Evolutionary conservation across 352 stramenopile species (phyloP).

Genomic region (Phytophthora citrophthora): DNA sequence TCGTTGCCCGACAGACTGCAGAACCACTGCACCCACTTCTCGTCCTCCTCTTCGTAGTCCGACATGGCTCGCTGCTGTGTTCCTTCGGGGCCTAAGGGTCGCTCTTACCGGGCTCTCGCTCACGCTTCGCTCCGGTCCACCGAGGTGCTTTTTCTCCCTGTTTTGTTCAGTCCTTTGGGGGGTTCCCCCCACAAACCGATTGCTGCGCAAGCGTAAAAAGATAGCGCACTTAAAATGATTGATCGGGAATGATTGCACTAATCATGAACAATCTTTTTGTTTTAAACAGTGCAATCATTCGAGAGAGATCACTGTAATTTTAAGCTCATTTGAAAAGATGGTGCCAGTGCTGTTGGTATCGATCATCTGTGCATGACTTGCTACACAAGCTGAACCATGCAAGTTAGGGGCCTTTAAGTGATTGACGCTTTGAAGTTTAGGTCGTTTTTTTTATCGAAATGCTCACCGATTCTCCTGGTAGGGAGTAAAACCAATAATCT

Average conservation of each 20-base stretch:
- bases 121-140: conserved; percentile 36
- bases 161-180: conserved; percentile 11
- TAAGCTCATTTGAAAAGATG: conserved; percentile 10
- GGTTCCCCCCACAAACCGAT: conserved; percentile 40
- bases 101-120: conserved; percentile 3
- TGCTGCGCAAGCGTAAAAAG: conserved; percentile 13
- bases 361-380: too few relatives aligned
- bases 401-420: too few relatives aligned
- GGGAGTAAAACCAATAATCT: conserved; percentile 64
- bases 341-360: not conserved
- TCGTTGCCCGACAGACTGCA: conserved; percentile 93
- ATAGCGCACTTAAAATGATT: conserved; percentile 37
- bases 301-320: not conserved
- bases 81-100: conserved; percentile 9
- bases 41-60: conserved; percentile 91
- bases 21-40: conserved; percentile 95
- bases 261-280: not conserved
- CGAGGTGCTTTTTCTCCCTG: conserved; percentile 34
- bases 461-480: conserved; percentile 81
- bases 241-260: conserved; percentile 7
- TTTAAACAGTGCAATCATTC: conserved; percentile 3
- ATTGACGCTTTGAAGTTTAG: too few relatives aligned
- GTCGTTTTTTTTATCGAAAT: not conserved
- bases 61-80: conserved; percentile 54
- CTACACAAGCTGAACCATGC: not conserved